A percentile compares a stretch with the other conserved stretches of the same genome.
Conservation (phyloP, 2,329 filamentous ascomycete species). For the Teratosphaeria nubilosa region DNA sequence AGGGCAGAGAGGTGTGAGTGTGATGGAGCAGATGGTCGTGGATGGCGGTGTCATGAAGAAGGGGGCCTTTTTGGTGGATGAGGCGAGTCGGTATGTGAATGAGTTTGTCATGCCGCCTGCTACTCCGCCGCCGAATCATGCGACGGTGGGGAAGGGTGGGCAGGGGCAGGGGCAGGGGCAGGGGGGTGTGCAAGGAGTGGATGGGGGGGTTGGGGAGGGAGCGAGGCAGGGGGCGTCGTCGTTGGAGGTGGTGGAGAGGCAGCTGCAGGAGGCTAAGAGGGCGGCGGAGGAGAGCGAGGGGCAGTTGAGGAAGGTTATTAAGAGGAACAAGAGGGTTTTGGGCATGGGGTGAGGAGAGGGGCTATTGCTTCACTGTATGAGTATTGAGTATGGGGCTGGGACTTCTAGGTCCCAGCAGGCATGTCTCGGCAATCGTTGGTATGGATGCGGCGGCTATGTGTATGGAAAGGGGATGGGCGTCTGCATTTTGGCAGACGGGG, state of each 20-base stretch:
- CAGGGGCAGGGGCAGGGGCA: background rate
- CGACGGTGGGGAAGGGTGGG: background rate
- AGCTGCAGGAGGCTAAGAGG: slow-evolving; percentile 21
- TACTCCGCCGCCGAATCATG: slow-evolving; percentile 18
- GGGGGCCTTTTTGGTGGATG: slow-evolving; percentile 28
- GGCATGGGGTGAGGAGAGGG: slow-evolving; percentile 11
- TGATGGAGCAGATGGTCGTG: slow-evolving; percentile 30
- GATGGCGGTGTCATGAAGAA: slow-evolving; percentile 26
- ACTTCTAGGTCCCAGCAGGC: background rate
- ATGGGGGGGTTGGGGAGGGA: background rate
- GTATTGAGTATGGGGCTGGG: slow-evolving; percentile 3
- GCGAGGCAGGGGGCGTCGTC: background rate
- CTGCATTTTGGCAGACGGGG: background rate
- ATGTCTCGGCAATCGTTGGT: background rate
- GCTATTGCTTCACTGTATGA: too few relatives aligned
- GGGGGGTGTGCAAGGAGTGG: background rate
- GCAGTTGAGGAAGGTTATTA: slow-evolving; percentile 23
- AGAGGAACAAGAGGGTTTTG: slow-evolving; percentile 26
- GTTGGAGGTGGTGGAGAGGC: slow-evolving; percentile 22
- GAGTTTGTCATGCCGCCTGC: slow-evolving; percentile 29
- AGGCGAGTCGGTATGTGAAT: slow-evolving; percentile 27
- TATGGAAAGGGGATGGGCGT: background rate
- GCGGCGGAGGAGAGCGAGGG: slow-evolving; percentile 26
- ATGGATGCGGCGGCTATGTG: background rate
- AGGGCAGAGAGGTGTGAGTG: slow-evolving; percentile 21